Conservation (phyloP, 768 basidiomycete species). For the Gymnopilus junonius region DNA sequence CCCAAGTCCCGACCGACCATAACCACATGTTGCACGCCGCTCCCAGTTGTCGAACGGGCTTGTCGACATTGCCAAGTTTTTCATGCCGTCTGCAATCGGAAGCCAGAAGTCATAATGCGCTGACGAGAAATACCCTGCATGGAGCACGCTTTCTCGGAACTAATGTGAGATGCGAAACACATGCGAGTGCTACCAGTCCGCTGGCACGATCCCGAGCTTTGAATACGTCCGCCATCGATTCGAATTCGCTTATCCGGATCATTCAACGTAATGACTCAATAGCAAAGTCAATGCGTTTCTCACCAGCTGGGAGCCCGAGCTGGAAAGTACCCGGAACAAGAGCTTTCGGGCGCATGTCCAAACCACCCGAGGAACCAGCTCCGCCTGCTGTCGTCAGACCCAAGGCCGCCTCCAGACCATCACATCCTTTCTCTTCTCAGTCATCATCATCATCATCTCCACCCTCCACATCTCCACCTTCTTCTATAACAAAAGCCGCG, state of each 20-base stretch:
- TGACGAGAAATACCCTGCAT: not conserved
- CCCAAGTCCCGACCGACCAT: no score
- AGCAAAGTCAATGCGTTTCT: not conserved
- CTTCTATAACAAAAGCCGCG: slow-evolving; percentile 36
- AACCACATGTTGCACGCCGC: not conserved
- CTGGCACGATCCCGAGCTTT: not conserved
- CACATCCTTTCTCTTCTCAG: not conserved
- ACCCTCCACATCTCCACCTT: not conserved
- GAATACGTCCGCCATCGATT: no score
- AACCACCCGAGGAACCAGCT: slow-evolving; percentile 1
- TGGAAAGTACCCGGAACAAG: not conserved
- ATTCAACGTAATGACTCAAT: not conserved
- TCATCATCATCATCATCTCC: not conserved
- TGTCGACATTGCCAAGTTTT: not conserved
- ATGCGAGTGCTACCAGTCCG: not conserved
- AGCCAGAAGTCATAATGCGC: not conserved
- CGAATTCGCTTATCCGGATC: not conserved
- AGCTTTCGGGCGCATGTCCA: slow-evolving; percentile 7
- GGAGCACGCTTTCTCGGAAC: not conserved
- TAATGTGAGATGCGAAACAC: not conserved
- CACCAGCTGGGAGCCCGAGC: not conserved
- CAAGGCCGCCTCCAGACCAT: not conserved
- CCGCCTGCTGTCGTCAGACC: not conserved
- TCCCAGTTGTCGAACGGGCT: not conserved
- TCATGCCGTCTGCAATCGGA: not conserved